phyloP scores from a whole-genome alignment of 768 basidiomycete genomes.

The Russula emetica region DNA sequence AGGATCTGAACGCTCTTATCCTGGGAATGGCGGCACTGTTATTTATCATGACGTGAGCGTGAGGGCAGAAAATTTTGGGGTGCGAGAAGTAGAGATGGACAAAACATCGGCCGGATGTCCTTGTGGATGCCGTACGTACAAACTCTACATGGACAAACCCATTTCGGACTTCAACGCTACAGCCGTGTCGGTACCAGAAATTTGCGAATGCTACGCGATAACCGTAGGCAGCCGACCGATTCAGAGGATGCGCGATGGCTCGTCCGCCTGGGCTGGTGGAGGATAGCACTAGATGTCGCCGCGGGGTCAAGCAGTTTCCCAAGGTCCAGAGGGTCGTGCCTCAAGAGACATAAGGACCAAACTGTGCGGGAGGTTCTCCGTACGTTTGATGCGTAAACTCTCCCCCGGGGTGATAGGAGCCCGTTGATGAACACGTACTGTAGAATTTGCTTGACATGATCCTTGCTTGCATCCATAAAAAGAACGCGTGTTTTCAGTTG shows the following conservation, averaged over 20 bases:
- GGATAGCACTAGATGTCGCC: background rate
- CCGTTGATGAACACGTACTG: conserved; percentile 8
- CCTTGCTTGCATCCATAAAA: background rate
- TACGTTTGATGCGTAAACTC: background rate
- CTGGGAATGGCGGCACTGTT: conserved; percentile 12
- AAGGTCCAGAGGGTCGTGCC: background rate
- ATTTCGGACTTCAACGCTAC: too few species aligned
- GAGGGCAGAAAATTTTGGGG: too few species aligned
- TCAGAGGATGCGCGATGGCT: background rate
- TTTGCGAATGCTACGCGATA: background rate
- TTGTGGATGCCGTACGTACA: too few species aligned
- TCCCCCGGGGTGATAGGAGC: too few species aligned
- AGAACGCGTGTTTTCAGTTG: conserved; percentile 8
- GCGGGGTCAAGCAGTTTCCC: conserved; percentile 1
- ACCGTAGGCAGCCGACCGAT: background rate
- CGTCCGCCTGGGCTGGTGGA: conserved; percentile 12
- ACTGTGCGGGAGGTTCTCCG: background rate
- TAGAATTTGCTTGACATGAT: conserved; percentile 8
- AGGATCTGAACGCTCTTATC: conserved; percentile 6
- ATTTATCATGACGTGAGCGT: background rate
- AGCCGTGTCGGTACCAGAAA: too few species aligned
- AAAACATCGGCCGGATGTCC: too few species aligned
- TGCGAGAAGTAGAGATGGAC: too few species aligned
- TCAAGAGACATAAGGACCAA: background rate
- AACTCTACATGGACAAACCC: too few species aligned